Evolutionary conservation across 495 filamentous ascomycete genomes (phyloP), one percentile per base, ranked within the genome.

Genomic region (Thozetella sp.): DNA sequence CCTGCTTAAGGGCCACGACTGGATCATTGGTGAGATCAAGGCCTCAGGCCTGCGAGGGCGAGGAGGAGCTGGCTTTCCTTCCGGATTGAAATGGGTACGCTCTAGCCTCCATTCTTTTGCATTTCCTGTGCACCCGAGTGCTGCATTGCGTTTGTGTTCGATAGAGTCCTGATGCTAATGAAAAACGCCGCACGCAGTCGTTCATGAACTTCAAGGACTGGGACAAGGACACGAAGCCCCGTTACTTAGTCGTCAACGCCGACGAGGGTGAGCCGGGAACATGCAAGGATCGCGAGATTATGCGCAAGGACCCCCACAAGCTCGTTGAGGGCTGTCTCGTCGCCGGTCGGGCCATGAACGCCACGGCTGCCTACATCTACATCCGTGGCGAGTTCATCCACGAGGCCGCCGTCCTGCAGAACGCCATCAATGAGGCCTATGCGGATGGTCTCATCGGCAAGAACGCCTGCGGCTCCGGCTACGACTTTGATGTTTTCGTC

Each of bases 201-300:
- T 99, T 99, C 83, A 99, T 99, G 95, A 99, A 98, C 81, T 92
- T 93, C 85, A 97, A 97, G 78, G 96, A 92, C 74, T 99, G 95
- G 96, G 93, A 98, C 67, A 97, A 97, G 82, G 96, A 97, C 71
- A 93, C 83, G 56, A 93, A 96, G 74, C 96, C 96, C 59, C 88
- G 95, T 58, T 99, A 99, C 68, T 83, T 99, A 45, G 93, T 99
- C 54, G 91, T 99, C 80, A 99, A 99, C 68, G 95, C 95, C 63
- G 95, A 99, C 72, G 95, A 99, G 83, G 95, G 95, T 71, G 95
- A 99, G 76, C 95, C 95, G 10, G 95, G 95, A 71, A 99, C 95
- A 27, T 99, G 95, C 88, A 99, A 99, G 80, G 95, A 99, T 75
- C 90, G 95, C 70, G 96, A 98, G 77, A 99, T 99, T 69, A 99